Percentiles rank a stretch among this genome's conserved stretches.
phyloP scores from a whole-genome alignment of 192 early-diverging fungal genomes.

The Coemansia sp. region DNA sequence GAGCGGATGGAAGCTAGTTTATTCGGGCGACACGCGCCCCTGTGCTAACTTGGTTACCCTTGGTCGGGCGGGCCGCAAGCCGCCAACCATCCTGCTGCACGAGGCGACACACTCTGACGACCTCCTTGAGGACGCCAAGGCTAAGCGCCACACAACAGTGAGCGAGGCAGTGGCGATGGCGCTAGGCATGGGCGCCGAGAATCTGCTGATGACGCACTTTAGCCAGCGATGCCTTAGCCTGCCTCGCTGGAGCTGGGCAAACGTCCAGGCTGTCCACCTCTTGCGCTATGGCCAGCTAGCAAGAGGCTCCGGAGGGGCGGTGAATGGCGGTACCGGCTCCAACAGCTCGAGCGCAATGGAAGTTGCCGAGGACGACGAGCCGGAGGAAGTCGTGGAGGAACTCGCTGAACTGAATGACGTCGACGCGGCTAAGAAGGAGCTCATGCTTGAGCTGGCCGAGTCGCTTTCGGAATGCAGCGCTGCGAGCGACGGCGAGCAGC shows the following conservation, averaged over 20 bases:
- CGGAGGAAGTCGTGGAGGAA: not conserved
- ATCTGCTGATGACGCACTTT: constrained; percentile 92
- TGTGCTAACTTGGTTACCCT: constrained; percentile 69
- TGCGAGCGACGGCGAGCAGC: constrained; percentile 1
- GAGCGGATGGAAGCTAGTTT: constrained; percentile 79
- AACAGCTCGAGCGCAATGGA: not conserved
- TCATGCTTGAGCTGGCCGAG: constrained; percentile 23
- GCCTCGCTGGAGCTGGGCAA: constrained; percentile 28
- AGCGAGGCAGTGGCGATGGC: constrained; percentile 87
- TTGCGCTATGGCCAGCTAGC: constrained; percentile 30
- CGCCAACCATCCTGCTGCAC: constrained; percentile 79
- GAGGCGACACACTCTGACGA: constrained; percentile 89
- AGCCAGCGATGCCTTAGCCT: constrained; percentile 80
- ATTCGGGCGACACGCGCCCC: constrained; percentile 95
- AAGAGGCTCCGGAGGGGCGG: not conserved
- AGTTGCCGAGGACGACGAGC: constrained; percentile 14
- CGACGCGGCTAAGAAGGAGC: constrained; percentile 17
- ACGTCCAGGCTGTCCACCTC: constrained; percentile 13
- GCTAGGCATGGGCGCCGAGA: constrained; percentile 78
- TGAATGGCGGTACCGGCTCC: not conserved
- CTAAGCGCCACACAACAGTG: constrained; percentile 85
- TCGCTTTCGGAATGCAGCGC: constrained; percentile 3
- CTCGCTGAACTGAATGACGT: constrained; percentile 2
- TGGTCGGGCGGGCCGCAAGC: constrained; percentile 61
- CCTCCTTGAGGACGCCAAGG: constrained; percentile 69